phyloP scores from a whole-genome alignment of 2,329 filamentous ascomycete genomes.

The Fusarium sp. region DNA sequence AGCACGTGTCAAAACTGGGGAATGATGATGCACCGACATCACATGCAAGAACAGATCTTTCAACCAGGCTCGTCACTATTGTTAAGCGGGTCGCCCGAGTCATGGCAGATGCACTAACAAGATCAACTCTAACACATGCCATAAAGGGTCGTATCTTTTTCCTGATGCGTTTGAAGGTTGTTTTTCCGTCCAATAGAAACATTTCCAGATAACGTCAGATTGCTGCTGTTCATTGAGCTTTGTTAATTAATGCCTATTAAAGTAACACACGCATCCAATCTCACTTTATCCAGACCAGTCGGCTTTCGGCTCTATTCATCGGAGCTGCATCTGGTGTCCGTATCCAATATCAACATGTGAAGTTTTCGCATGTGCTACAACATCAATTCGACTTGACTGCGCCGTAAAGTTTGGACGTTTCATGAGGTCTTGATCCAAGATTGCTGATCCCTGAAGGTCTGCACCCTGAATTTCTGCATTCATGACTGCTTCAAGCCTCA shows the following conservation, averaged over 20 bases:
- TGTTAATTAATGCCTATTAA: conserved; percentile 11
- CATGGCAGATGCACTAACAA: conserved; percentile 34
- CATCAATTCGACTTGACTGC: not conserved
- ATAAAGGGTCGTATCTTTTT: conserved; percentile 23
- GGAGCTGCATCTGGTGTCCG: conserved; percentile 16
- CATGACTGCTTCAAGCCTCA: not conserved
- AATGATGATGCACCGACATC: conserved; percentile 38
- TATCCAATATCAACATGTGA: conserved; percentile 20
- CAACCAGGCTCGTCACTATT: conserved; percentile 9
- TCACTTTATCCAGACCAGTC: conserved; percentile 28
- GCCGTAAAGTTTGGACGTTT: not conserved
- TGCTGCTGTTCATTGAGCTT: conserved; percentile 17
- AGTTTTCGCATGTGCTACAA: conserved; percentile 9
- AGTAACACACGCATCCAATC: conserved; percentile 3
- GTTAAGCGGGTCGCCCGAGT: conserved; percentile 35
- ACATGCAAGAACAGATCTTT: conserved; percentile 40
- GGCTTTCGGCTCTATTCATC: conserved; percentile 31
- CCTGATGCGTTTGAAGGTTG: conserved; percentile 30
- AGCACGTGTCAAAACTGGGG: conserved; percentile 47
- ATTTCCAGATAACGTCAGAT: conserved; percentile 25
- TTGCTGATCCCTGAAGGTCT: not conserved
- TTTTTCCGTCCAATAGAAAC: conserved; percentile 30
- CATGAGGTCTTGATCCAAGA: not conserved
- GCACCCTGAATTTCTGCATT: not conserved
- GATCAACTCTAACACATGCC: conserved; percentile 28